Percentiles rank a stretch among this genome's conserved stretches.
These are phyloP conservation scores for Chlamydomonas incerta DNA, from an alignment of 139 green algal species.

Conservation along the genomic window DNA sequence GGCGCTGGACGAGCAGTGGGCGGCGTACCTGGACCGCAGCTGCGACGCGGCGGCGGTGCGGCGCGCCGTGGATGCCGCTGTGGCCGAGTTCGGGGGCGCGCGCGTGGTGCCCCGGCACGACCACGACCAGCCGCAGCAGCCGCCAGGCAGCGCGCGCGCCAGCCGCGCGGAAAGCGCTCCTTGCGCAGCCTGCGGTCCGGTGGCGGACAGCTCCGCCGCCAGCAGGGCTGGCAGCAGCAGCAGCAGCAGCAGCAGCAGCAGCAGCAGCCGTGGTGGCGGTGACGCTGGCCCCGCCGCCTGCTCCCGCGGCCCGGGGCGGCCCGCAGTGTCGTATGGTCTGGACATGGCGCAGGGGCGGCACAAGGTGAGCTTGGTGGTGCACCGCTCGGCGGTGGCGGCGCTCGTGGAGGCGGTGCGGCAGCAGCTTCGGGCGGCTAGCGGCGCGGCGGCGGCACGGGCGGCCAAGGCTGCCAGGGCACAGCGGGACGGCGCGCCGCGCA, in stretches of 20 bases:
- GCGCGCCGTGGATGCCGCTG: background rate
- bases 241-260: background rate
- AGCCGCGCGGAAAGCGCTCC: no score
- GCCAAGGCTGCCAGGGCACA: no score
- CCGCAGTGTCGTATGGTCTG: constrained; percentile 3
- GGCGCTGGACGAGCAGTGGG: constrained; percentile 9
- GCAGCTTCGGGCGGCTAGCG: background rate
- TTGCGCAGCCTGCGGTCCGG: background rate
- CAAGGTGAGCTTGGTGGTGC: constrained; percentile 13
- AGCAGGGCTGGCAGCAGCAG: no score
- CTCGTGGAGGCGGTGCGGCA: background rate
- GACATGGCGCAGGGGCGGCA: constrained; percentile 2
- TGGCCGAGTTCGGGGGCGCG: background rate
- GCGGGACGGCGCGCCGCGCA: no score
- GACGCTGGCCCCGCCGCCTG: background rate
- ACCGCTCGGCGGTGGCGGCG: background rate
- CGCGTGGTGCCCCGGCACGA: background rate
- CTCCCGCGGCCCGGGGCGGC: background rate
- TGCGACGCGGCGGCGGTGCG: constrained; percentile 12
- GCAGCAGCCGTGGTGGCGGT: no score
- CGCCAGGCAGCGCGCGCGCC: no score
- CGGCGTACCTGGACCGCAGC: background rate
- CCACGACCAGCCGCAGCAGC: background rate
- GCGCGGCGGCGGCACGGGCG: background rate
- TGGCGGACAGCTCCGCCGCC: no score